Conservation (phyloP, 768 basidiomycete genomes). For the Leccinum arenicola region DNA sequence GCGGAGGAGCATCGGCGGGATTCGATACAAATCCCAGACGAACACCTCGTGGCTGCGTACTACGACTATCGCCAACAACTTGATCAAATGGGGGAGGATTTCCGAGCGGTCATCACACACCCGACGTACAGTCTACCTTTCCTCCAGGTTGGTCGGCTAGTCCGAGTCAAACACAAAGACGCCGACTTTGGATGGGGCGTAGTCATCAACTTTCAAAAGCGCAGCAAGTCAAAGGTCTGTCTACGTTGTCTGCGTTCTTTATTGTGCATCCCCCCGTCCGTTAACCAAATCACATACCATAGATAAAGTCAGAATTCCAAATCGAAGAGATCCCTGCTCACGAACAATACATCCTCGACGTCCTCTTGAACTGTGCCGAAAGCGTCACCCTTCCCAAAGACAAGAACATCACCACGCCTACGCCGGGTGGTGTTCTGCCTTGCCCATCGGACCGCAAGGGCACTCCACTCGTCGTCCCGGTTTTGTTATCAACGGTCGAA, state of each 20-base stretch:
- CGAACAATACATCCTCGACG: constrained; percentile 91
- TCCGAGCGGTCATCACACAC: constrained; percentile 90
- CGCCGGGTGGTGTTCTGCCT: constrained; percentile 72
- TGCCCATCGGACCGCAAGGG: constrained; percentile 73
- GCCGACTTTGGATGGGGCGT: constrained; percentile 97
- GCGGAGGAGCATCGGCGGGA: constrained; percentile 66
- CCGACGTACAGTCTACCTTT: constrained; percentile 95
- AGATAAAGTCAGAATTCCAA: constrained; percentile 66
- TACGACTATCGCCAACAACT: constrained; percentile 93
- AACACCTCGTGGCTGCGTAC: constrained; percentile 81
- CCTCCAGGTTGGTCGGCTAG: constrained; percentile 88
- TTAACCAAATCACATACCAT: background rate
- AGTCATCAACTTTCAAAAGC: constrained; percentile 89
- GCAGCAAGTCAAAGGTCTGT: constrained; percentile 73
- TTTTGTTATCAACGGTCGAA: constrained; percentile 83
- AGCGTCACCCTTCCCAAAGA: constrained; percentile 62
- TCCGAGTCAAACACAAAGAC: constrained; percentile 83
- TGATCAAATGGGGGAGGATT: constrained; percentile 84
- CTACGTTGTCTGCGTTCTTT: constrained; percentile 1
- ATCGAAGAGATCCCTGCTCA: constrained; percentile 75
- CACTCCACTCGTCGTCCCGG: constrained; percentile 81
- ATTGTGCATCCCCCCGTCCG: background rate
- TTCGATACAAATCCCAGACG: constrained; percentile 75
- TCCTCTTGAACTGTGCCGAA: constrained; percentile 76
- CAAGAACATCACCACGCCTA: constrained; percentile 48